A percentile compares a stretch with the other conserved stretches of the same genome.
These are phyloP conservation scores for Diospyros lotus DNA, from an alignment of 148 eudicot genomes.

Conservation along the genomic window DNA sequence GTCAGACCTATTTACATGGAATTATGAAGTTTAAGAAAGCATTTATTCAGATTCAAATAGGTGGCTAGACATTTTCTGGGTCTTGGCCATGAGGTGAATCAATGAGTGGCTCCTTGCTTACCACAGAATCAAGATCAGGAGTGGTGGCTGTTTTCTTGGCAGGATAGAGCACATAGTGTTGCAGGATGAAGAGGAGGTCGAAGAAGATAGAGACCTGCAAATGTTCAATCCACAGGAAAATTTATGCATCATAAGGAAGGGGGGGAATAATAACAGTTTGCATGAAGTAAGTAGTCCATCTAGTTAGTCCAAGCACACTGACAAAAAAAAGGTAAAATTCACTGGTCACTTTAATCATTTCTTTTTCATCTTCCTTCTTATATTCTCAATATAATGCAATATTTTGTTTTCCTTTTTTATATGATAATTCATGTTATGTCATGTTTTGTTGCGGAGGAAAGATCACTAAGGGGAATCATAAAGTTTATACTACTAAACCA, in stretches of 20 bases:
- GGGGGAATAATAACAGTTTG: background rate
- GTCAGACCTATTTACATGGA: no score
- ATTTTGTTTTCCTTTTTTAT: background rate
- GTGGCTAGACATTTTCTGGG: conserved; percentile 32
- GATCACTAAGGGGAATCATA: no score
- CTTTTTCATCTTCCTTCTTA: background rate
- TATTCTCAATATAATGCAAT: background rate
- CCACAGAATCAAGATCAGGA: conserved; percentile 16
- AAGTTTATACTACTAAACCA: no score
- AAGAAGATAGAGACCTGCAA: conserved; percentile 77
- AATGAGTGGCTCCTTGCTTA: conserved; percentile 47
- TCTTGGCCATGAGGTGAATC: conserved; percentile 22
- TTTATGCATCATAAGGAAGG: background rate
- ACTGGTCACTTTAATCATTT: background rate
- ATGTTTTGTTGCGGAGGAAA: background rate
- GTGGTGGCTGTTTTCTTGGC: conserved; percentile 26
- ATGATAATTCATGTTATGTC: background rate
- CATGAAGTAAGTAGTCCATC: background rate
- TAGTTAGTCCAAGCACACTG: background rate
- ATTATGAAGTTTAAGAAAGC: no score
- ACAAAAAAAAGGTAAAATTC: background rate
- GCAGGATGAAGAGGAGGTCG: conserved; percentile 68
- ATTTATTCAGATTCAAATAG: no score
- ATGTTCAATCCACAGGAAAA: background rate
- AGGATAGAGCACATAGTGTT: conserved; percentile 75